Evolutionary conservation across 768 basidiomycete species (phyloP).

Genomic region (Tulasnella sp.): DNA sequence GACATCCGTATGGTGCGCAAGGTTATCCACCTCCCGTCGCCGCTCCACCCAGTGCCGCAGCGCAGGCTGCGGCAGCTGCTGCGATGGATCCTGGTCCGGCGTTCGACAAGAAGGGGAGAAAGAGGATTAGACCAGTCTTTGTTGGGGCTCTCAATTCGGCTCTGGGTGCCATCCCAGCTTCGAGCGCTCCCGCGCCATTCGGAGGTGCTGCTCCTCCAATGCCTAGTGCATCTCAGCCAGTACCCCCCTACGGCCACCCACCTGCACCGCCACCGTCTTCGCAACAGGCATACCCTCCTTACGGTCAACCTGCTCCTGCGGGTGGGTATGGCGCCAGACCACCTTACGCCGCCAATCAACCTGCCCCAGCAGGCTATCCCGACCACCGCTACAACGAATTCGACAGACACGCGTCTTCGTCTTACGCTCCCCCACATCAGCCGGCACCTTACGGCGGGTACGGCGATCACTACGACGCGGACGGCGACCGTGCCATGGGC

Average conservation of each 20-base stretch:
- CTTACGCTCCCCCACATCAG: background rate
- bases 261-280: background rate
- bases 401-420: background rate
- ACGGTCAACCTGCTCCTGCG: background rate
- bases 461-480: background rate
- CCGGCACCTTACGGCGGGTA: background rate
- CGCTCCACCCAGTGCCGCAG: background rate
- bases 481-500: background rate
- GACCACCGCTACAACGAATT: background rate
- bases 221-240: background rate
- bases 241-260: background rate
- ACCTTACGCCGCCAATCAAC: background rate
- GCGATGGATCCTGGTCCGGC: conserved; percentile 1
- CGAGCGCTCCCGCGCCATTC: conserved; percentile 5
- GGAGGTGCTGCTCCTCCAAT: background rate
- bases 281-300: background rate
- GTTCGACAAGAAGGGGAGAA: conserved; percentile 35
- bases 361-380: background rate
- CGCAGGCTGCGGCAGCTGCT: conserved; percentile 8
- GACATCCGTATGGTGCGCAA: background rate
- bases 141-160: conserved; percentile 16
- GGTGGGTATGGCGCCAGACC: background rate
- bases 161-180: conserved; percentile 13
- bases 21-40: background rate
- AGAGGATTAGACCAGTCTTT: conserved; percentile 41